These are phyloP conservation scores for Cryptosporidium felis DNA, from an alignment of 169 alveolate species.

Conservation along the genomic window DNA sequence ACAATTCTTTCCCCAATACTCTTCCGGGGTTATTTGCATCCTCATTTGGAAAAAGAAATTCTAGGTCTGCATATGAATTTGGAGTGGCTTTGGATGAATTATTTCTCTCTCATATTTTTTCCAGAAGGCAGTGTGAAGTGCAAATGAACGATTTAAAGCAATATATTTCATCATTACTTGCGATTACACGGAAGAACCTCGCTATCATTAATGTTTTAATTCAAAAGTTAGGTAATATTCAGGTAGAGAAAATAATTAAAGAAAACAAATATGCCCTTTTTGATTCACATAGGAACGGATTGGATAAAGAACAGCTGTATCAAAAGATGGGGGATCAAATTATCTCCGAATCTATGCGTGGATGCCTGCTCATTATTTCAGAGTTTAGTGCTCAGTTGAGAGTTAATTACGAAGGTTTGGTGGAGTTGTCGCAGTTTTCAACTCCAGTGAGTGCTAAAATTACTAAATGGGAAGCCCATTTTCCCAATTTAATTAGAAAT, in stretches of 20 bases:
- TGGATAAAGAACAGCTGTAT: neutral
- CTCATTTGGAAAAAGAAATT: neutral
- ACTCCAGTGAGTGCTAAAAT: neutral
- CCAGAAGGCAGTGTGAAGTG: neutral
- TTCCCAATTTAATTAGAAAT: neutral
- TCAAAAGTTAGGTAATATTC: neutral
- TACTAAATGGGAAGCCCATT: neutral
- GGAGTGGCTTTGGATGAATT: slow-evolving; percentile 6
- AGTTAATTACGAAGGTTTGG: neutral
- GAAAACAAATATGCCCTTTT: neutral
- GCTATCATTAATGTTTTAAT: neutral
- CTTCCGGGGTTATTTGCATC: neutral
- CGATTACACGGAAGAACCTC: neutral
- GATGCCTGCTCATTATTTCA: neutral
- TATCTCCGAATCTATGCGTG: neutral
- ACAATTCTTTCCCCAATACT: neutral
- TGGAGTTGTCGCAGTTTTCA: neutral
- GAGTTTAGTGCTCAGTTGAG: neutral
- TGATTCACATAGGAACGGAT: neutral
- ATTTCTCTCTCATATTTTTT: neutral
- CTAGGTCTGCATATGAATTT: neutral
- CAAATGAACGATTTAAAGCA: neutral
- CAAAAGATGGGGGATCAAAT: neutral
- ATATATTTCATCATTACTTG: neutral
- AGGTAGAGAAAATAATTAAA: neutral